These are phyloP conservation scores for Colletotrichum phormii DNA, from an alignment of 2,329 filamentous ascomycete genomes.

Conservation along the genomic window DNA sequence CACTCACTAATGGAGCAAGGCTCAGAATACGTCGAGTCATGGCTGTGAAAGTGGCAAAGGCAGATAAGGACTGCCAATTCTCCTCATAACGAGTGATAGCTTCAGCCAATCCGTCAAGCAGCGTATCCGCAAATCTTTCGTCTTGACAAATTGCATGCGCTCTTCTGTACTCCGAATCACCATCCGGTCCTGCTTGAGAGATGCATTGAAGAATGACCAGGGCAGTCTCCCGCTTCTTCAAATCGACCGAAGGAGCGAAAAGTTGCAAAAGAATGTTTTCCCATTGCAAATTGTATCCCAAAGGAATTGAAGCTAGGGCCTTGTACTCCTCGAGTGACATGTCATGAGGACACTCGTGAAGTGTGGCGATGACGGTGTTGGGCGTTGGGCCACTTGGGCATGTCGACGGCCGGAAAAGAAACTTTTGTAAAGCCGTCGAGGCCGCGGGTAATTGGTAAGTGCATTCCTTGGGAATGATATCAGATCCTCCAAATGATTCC, in stretches of 20 bases:
- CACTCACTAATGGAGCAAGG: slow-evolving; percentile 41
- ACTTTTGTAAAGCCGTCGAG: slow-evolving; percentile 50
- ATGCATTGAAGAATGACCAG: slow-evolving; percentile 61
- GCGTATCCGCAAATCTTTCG: not conserved
- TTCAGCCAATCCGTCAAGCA: slow-evolving; percentile 48
- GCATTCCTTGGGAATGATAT: slow-evolving; percentile 48
- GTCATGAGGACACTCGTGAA: slow-evolving; percentile 57
- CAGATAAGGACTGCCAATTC: slow-evolving; percentile 63
- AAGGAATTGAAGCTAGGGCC: slow-evolving; percentile 58
- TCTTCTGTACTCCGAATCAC: not conserved
- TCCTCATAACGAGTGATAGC: slow-evolving; percentile 50
- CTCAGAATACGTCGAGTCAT: slow-evolving; percentile 57
- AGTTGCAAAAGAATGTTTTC: slow-evolving; percentile 66
- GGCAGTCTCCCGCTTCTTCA: slow-evolving; percentile 60
- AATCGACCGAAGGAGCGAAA: slow-evolving; percentile 57
- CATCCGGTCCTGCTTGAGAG: slow-evolving; percentile 57
- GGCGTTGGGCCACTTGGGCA: slow-evolving; percentile 45
- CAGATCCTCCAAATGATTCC: slow-evolving; percentile 24
- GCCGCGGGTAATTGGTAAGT: slow-evolving; percentile 52
- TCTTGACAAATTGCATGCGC: slow-evolving; percentile 3
- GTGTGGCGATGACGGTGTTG: slow-evolving; percentile 65
- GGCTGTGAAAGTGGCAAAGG: slow-evolving; percentile 52
- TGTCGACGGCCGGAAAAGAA: slow-evolving; percentile 47
- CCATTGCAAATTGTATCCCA: slow-evolving; percentile 64
- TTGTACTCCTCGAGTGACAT: slow-evolving; percentile 67